These are phyloP conservation scores for Ceratocystiopsis brevicomis DNA, from an alignment of 2,329 filamentous ascomycete species.

Conservation along the genomic window DNA sequence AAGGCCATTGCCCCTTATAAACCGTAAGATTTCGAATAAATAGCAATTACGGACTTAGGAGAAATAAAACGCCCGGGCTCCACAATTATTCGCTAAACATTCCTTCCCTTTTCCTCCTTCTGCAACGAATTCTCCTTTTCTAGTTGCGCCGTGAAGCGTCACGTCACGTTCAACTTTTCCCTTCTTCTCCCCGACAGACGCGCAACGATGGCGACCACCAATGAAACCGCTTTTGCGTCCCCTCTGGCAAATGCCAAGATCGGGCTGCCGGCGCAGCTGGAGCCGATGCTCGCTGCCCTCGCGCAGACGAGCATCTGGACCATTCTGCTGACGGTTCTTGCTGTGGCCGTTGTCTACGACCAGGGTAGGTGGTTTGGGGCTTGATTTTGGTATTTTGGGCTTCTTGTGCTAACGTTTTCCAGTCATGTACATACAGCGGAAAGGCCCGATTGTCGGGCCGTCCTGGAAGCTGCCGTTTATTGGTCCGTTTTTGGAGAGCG, in stretches of 20 bases:
- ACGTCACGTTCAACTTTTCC: not conserved
- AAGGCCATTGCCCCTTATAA: no score
- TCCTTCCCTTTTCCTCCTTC: not conserved
- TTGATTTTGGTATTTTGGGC: no score
- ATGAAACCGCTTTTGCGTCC: constrained; percentile 47
- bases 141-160: no score
- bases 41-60: not conserved
- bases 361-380: constrained; percentile 41
- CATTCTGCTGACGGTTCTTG: constrained; percentile 49
- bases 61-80: not conserved
- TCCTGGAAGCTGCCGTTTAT: constrained; percentile 67
- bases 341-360: constrained; percentile 63
- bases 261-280: constrained; percentile 35
- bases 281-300: constrained; percentile 34
- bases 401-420: not conserved
- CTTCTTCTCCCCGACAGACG: not conserved
- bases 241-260: constrained; percentile 41
- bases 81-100: no score
- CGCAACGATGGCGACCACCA: constrained; percentile 19
- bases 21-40: no score
- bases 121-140: no score
- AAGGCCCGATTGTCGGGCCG: constrained; percentile 59
- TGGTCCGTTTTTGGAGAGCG: constrained; percentile 83
- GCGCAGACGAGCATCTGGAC: constrained; percentile 41
- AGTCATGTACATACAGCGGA: constrained; percentile 60